A percentile compares a stretch with the other conserved stretches of the same genome.
Conservation (phyloP, 2,329 filamentous ascomycete species). For the Stagonosporopsis rhizophila region DNA sequence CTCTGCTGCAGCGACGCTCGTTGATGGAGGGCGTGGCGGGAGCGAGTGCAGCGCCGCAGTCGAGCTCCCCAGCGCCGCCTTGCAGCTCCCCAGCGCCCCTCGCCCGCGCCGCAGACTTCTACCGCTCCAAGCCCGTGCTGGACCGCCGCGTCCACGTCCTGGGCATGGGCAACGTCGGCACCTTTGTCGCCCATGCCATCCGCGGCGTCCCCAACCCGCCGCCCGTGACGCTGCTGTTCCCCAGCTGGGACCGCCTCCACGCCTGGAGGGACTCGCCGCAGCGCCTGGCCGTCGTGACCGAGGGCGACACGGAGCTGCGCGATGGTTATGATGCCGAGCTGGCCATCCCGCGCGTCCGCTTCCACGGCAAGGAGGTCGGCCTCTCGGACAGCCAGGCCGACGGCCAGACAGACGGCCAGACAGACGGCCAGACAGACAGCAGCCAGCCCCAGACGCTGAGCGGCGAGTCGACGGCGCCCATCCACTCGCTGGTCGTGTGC, state of each 20-base stretch:
- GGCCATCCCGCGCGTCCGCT: slow-evolving; percentile 43
- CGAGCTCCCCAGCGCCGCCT: neutral
- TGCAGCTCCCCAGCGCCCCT: slow-evolving; percentile 11
- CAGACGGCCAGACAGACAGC: too few species aligned
- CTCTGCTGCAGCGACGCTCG: slow-evolving; percentile 39
- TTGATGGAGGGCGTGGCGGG: slow-evolving; percentile 28
- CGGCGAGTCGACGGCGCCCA: slow-evolving; percentile 55
- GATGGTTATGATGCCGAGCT: slow-evolving; percentile 57
- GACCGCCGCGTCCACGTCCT: slow-evolving; percentile 66
- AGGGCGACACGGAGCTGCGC: slow-evolving; percentile 50
- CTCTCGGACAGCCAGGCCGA: slow-evolving; percentile 19
- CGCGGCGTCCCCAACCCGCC: slow-evolving; percentile 67
- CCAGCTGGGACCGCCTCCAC: slow-evolving; percentile 56
- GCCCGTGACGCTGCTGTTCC: slow-evolving; percentile 81
- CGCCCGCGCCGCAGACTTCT: slow-evolving; percentile 36
- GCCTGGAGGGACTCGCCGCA: slow-evolving; percentile 56
- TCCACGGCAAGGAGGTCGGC: slow-evolving; percentile 48
- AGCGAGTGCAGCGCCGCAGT: too few species aligned
- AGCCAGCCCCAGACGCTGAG: slow-evolving; percentile 10
- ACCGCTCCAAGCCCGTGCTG: slow-evolving; percentile 37
- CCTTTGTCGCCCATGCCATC: slow-evolving; percentile 77
- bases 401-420: neutral
- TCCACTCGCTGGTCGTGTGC: slow-evolving; percentile 78
- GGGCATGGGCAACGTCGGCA: slow-evolving; percentile 81
- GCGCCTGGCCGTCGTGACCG: slow-evolving; percentile 56